Evolutionary conservation across 805 yeast genomes (phyloP).

Genomic region (Zygotorulaspora florentina): DNA sequence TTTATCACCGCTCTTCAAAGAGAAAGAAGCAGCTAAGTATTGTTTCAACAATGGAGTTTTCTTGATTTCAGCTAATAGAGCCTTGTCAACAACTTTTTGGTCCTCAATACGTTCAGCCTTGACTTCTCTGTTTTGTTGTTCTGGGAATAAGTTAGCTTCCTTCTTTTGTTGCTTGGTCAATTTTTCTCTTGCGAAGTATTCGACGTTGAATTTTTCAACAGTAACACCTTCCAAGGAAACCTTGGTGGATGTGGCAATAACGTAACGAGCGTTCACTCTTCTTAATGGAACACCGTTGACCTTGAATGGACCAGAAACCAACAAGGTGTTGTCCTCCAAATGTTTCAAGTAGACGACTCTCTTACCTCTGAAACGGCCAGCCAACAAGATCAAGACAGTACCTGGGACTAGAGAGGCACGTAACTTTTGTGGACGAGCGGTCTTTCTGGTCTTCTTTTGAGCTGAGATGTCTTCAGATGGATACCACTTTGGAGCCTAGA

Average conservation of each 20-base stretch:
- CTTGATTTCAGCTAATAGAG: conserved; percentile 89
- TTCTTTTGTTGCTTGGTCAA: conserved; percentile 74
- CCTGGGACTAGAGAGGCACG: conserved; percentile 97
- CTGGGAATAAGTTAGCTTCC: conserved; percentile 89
- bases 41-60: conserved; percentile 95
- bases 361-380: conserved; percentile 99
- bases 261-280: conserved; percentile 98
- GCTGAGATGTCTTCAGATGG: conserved; percentile 87
- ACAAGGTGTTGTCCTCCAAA: conserved; percentile 95
- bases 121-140: conserved; percentile 76
- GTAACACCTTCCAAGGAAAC: conserved; percentile 76
- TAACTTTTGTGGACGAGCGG: conserved; percentile 88
- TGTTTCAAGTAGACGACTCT: conserved; percentile 97
- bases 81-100: conserved; percentile 93
- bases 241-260: conserved; percentile 96
- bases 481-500: conserved; percentile 85
- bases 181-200: conserved; percentile 96
- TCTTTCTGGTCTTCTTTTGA: conserved; percentile 85
- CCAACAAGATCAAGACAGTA: conserved; percentile 92
- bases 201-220: conserved; percentile 86
- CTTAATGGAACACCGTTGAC: conserved; percentile 99
- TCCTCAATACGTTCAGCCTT: conserved; percentile 93
- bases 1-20: conserved; percentile 96
- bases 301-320: conserved; percentile 99
- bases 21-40: conserved; percentile 92